Evolutionary conservation across 2,329 filamentous ascomycete species (phyloP), one percentile per base, ranked within the genome.

Genomic region (Ophiostoma australiae): DNA sequence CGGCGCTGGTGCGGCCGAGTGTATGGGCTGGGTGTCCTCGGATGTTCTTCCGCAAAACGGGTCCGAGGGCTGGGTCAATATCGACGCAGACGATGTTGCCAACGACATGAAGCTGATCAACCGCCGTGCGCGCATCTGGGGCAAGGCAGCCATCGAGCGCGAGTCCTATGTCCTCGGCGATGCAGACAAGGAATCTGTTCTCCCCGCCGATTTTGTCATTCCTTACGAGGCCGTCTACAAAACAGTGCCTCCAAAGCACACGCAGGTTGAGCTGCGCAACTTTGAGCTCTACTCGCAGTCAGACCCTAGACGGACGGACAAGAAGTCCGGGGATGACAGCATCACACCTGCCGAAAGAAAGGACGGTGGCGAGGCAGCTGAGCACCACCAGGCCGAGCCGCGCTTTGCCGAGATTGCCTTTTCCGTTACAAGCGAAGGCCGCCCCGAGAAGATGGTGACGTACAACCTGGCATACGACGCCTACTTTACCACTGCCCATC

Each of bases 1-100:
- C 37, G 85, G 86, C 8, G 84, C 84, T 70, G 87, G 87, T 2
- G 85, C 87, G 20, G 84, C 84, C 0, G 88, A 90, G 76, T 88
- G 88, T 76, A 87, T 90, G 86, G 88, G 88, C 69, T 90, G 89
- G 89, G 82, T 91, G 70, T 89, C 87, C 13, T 88, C 85, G 39
- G 85, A 88, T 70, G 82, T 90, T 23, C 76, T 83, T 1, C 88
- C 88, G 0, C 52, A 41, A 15, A 61, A 23, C 17, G n/a, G 39
- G 8, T 69, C 78, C 7, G 84, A 88, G 67, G 86, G 87, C 11
- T 89, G 87, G 86, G 78, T 89, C 23, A 84, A 87, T 71, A 82
- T 90, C 67, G 83, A 86, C 31, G 84, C 84, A 17, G 83, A 87
- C 69, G 81, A 86, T 69, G 81, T 86, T 35, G 78, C 80, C 58